phyloP scores from a whole-genome alignment of 2,329 filamentous ascomycete species.

The Paracorniculantispora psalliotae region DNA sequence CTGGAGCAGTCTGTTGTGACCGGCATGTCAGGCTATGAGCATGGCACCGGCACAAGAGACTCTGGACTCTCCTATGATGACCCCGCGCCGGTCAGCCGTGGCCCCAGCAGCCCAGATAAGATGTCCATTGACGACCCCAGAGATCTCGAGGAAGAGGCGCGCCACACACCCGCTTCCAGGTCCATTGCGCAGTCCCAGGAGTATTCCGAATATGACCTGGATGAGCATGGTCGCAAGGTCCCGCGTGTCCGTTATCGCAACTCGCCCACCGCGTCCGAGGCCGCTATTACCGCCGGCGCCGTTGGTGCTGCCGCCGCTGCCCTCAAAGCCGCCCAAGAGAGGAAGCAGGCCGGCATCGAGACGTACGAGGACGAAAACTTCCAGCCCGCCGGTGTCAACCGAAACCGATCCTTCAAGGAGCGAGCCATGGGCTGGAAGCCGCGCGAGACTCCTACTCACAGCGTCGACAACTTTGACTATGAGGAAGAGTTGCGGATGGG shows the following conservation, averaged over 20 bases:
- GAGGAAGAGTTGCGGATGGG: constrained; percentile 50
- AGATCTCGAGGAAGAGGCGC: constrained; percentile 35
- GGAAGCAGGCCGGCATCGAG: constrained; percentile 34
- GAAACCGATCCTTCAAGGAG: constrained; percentile 63
- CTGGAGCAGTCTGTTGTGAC: constrained; percentile 66
- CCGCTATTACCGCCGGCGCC: constrained; percentile 53
- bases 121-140: constrained; percentile 35
- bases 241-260: constrained; percentile 39
- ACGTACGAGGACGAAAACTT: constrained; percentile 35
- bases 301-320: constrained; percentile 49
- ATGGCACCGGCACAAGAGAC: constrained; percentile 30
- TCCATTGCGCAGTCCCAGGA: constrained; percentile 40
- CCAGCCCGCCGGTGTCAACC: constrained; percentile 46
- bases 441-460: constrained; percentile 53
- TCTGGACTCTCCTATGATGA: constrained; percentile 31
- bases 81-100: constrained; percentile 28
- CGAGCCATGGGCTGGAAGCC: constrained; percentile 53
- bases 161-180: constrained; percentile 34
- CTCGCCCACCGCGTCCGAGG: constrained; percentile 53
- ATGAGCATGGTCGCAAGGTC: constrained; percentile 54
- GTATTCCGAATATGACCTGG: constrained; percentile 52
- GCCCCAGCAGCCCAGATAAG: constrained; percentile 39
- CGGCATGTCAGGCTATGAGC: constrained; percentile 48
- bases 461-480: constrained; percentile 52
- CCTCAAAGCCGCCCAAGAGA: constrained; percentile 45